Base-by-base conservation (phyloP, 805 yeast genomes). In the Torulaspora microellipsoides region DNA sequence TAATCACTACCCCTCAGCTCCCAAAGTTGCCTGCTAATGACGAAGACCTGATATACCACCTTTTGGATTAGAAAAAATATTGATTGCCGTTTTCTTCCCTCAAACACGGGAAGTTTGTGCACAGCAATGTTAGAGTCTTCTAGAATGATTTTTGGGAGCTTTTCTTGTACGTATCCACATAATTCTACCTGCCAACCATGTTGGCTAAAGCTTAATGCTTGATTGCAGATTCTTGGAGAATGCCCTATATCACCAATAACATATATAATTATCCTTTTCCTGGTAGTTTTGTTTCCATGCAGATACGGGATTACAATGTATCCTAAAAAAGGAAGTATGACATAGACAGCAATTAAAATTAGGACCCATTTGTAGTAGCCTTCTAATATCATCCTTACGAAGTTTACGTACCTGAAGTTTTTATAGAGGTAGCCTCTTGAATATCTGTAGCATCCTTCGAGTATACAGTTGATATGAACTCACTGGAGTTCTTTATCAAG, bases 221-320 rank as follows among this genome's bases (percentile, higher is more conserved):
- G 99, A 65, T 91, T 85, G 53, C 83, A 76, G 85, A 91, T 93
- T 47, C 99, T 72, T 6, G 99, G 99, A 0, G 97, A 90, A 59
- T 89, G 95, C 11, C 96, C 96, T 42, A 93, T 60, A 59, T 91
- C 98, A 1, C 99, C 99, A 14, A 93, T 68, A 2, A 93, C 99
- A 49, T 87, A 75, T 14, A 93, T 79, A 8, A 85, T 73, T 5
- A 87, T 80, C 40, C 87, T 76, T 49, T 72, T 78, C 46, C 71
- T 64, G 4, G 65, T 51, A 6, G 68, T 62, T 28, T 56, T 59
- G 41, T 56, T 55, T 9, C 69, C 73, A 41, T 58, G 60, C 9
- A 69, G n/a, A 36, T 37, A 60, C 1, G 75, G 75, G 15, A 70
- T 43, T 1, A 62, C 23, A 7, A 56, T 41, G 42, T 69, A 71